Conservation (phyloP, 1,139 yeast species). For the Hemisphaericaspora xylofermentans region DNA sequence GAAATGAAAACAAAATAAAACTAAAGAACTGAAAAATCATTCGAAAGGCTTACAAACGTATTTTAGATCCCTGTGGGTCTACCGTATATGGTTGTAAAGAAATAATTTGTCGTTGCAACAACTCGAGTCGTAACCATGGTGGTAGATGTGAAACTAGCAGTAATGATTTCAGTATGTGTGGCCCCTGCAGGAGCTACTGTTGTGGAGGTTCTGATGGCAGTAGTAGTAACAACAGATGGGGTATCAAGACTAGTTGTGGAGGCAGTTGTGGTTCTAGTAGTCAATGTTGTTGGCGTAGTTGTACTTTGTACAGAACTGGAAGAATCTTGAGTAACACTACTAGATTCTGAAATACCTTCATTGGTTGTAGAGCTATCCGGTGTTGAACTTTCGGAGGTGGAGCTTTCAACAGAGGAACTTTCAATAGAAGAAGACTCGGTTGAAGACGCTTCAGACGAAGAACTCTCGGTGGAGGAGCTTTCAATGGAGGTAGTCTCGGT, state of each 20-base stretch:
- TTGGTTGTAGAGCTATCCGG: neutral
- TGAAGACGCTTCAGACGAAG: too few relatives aligned
- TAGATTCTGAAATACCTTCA: neutral
- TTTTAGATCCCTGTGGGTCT: slow-evolving; percentile 7
- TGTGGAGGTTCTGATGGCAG: slow-evolving; percentile 3
- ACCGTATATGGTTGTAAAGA: slow-evolving; percentile 12
- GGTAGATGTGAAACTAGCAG: slow-evolving; percentile 8
- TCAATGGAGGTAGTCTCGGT: too few relatives aligned
- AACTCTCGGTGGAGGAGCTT: too few relatives aligned
- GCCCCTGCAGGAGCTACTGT: too few relatives aligned
- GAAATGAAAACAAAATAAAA: neutral
- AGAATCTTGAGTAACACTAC: neutral
- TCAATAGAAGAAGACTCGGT: too few relatives aligned
- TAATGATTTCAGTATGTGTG: neutral
- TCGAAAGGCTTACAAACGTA: neutral
- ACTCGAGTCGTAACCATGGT: slow-evolving; percentile 12
- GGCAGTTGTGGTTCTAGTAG: neutral
- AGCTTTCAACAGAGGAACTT: too few relatives aligned
- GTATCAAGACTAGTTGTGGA: too few relatives aligned
- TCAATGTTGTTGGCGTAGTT: neutral
- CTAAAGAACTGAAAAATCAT: neutral
- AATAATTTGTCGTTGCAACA: slow-evolving; percentile 11
- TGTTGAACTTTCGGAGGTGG: too few relatives aligned
- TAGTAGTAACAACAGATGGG: slow-evolving; percentile 2
- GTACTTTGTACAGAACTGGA: neutral